Conservation (phyloP, 2,329 filamentous ascomycete species). For the Apiospora saccharicola region DNA sequence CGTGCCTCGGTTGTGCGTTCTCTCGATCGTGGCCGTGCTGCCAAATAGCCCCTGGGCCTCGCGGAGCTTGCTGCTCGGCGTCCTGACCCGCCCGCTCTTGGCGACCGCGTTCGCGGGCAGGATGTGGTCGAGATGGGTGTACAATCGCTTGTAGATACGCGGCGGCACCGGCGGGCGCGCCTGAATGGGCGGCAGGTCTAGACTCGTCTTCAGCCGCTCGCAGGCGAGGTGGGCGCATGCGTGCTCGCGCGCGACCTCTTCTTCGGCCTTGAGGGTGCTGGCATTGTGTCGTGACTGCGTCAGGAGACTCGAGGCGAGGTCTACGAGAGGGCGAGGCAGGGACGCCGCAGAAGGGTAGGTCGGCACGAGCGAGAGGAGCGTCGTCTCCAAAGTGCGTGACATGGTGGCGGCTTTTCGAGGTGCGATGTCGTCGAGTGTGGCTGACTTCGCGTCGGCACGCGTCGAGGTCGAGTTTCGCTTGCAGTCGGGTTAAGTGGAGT, state of each 20-base stretch:
- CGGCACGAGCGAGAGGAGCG: slow-evolving; percentile 76
- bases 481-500: slow-evolving; percentile 11
- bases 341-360: slow-evolving; percentile 70
- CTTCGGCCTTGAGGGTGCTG: slow-evolving; percentile 79
- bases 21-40: slow-evolving; percentile 41
- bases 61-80: slow-evolving; percentile 46
- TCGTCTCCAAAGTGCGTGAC: slow-evolving; percentile 78
- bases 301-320: slow-evolving; percentile 76
- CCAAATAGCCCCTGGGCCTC: slow-evolving; percentile 41
- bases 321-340: slow-evolving; percentile 73
- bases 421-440: neutral
- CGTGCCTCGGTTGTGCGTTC: slow-evolving; percentile 50
- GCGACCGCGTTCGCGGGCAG: slow-evolving; percentile 54
- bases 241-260: slow-evolving; percentile 86
- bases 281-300: slow-evolving; percentile 82
- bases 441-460: slow-evolving; percentile 2
- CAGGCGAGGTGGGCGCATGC: slow-evolving; percentile 91
- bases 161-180: slow-evolving; percentile 80
- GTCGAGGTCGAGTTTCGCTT: neutral
- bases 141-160: slow-evolving; percentile 83
- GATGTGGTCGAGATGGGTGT: slow-evolving; percentile 78
- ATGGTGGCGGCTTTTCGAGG: slow-evolving; percentile 52
- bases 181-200: slow-evolving; percentile 80
- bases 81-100: slow-evolving; percentile 38
- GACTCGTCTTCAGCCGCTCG: slow-evolving; percentile 77